These are phyloP conservation scores for Plasmopara muralis DNA, from an alignment of 352 stramenopile species.

Conservation along the genomic window DNA sequence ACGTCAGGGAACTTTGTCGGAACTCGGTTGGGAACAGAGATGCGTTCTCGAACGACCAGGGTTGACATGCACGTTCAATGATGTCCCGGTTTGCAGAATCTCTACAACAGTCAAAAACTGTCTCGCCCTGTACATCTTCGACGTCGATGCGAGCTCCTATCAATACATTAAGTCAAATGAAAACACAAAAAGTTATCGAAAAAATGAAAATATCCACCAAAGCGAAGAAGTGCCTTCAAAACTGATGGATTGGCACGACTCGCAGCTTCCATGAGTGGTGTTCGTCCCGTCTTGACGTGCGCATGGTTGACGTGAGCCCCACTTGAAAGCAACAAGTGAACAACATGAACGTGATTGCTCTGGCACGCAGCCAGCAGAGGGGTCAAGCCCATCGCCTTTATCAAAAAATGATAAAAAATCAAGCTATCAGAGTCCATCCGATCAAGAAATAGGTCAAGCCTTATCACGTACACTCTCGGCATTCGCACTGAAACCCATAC, in stretches of 20 bases:
- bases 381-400: slow-evolving; percentile 61
- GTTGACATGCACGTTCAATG: slow-evolving; percentile 26
- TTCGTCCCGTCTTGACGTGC: slow-evolving; percentile 49
- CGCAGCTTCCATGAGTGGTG: slow-evolving; percentile 58
- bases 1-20: slow-evolving; percentile 24
- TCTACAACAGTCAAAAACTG: slow-evolving; percentile 38
- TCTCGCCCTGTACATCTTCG: slow-evolving; percentile 40
- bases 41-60: slow-evolving; percentile 32
- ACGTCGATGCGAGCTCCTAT: slow-evolving; percentile 38
- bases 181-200: background rate
- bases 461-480: slow-evolving; percentile 40
- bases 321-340: slow-evolving; percentile 36
- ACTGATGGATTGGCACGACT: slow-evolving; percentile 29
- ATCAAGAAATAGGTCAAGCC: background rate
- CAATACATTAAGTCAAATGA: background rate
- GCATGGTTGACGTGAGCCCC: slow-evolving; percentile 45
- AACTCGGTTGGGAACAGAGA: slow-evolving; percentile 48
- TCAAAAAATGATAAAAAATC: background rate
- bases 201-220: slow-evolving; percentile 22
- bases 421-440: background rate
- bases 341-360: slow-evolving; percentile 37
- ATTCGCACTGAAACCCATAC: slow-evolving; percentile 46
- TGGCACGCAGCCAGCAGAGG: slow-evolving; percentile 52
- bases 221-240: slow-evolving; percentile 50
- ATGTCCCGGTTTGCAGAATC: slow-evolving; percentile 26